A percentile compares a stretch with the other conserved stretches of the same genome.
phyloP scores from a whole-genome alignment of 768 basidiomycete genomes.

The Naematelia encephala region DNA sequence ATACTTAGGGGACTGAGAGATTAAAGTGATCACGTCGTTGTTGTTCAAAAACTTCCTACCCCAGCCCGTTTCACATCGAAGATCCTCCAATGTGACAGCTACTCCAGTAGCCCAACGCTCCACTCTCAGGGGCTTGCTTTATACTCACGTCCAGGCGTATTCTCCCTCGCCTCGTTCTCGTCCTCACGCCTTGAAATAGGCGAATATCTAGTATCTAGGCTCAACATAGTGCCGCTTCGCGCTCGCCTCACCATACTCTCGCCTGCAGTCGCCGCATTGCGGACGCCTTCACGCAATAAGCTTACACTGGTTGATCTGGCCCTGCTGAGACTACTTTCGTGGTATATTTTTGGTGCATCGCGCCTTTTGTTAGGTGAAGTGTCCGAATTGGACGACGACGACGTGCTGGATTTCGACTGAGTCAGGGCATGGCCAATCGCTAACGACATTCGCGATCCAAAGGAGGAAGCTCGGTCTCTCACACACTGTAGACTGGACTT shows the following conservation, averaged over 20 bases:
- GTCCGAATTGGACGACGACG: not conserved
- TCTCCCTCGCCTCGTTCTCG: too few species aligned
- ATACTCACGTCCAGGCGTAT: too few species aligned
- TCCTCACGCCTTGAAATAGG: not conserved
- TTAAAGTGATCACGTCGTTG: too few species aligned
- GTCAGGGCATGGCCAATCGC: not conserved
- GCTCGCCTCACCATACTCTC: not conserved
- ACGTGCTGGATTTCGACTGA: not conserved
- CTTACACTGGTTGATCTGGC: conserved; percentile 11
- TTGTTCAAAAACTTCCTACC: too few species aligned
- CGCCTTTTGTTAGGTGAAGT: not conserved
- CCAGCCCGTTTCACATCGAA: too few species aligned
- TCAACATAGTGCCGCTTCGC: conserved; percentile 3
- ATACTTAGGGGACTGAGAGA: too few species aligned
- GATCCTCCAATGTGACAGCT: too few species aligned
- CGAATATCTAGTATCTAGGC: not conserved
- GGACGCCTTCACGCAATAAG: not conserved
- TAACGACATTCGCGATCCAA: not conserved
- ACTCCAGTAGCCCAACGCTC: too few species aligned
- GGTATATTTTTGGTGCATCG: not conserved
- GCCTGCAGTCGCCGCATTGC: conserved; percentile 1
- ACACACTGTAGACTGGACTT: not conserved
- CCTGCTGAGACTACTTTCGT: conserved; percentile 4
- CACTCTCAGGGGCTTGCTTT: too few species aligned
- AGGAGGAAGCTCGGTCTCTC: not conserved